These are phyloP conservation scores for Naganishia friedmannii DNA, from an alignment of 768 basidiomycete species.

Conservation along the genomic window DNA sequence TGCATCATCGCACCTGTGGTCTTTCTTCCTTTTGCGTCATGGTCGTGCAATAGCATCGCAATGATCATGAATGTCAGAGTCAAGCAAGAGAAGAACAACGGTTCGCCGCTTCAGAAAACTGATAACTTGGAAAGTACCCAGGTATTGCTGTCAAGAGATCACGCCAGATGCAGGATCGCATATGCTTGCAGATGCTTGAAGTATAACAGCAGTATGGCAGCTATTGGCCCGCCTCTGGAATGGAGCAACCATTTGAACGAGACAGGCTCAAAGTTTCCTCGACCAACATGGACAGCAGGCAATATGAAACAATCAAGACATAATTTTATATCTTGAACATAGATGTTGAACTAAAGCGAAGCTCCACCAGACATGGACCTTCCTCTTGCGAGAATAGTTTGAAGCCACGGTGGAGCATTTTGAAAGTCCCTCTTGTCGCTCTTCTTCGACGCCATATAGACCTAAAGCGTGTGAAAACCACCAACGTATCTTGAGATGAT, in stretches of 20 bases:
- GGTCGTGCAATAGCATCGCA: no score
- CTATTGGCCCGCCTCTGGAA: no score
- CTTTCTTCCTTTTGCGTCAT: neutral
- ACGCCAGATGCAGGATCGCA: no score
- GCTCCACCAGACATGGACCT: constrained; percentile 22
- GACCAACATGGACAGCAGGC: neutral
- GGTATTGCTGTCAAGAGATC: no score
- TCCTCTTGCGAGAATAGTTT: constrained; percentile 16
- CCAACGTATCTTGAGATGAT: constrained; percentile 23
- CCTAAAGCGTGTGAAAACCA: constrained; percentile 3
- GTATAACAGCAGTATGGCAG: no score
- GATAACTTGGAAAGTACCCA: no score
- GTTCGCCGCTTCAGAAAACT: no score
- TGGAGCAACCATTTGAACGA: no score
- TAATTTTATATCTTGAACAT: neutral
- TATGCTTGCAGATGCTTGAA: no score
- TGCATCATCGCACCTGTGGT: neutral
- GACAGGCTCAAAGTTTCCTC: no score
- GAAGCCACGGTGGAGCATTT: constrained; percentile 18
- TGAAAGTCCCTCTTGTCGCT: constrained; percentile 18
- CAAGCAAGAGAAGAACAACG: no score
- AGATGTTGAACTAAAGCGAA: constrained; percentile 25
- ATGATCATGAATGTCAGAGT: no score
- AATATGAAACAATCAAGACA: neutral
- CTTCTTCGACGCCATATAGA: constrained; percentile 21